These are phyloP conservation scores for Rhododendron ferrugineum DNA, from an alignment of 148 eudicot species.

Conservation along the genomic window DNA sequence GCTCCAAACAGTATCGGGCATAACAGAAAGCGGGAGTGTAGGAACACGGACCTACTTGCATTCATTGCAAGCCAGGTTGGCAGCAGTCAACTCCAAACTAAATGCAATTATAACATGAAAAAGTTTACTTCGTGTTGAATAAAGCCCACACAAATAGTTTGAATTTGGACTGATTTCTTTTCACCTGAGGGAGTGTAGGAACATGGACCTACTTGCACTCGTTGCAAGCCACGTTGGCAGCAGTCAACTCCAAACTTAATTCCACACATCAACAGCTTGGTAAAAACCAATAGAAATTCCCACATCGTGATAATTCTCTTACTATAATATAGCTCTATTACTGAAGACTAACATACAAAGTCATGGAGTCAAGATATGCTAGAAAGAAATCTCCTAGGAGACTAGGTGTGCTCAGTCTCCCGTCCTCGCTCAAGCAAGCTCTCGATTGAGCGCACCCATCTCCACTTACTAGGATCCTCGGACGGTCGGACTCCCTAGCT, in stretches of 20 bases:
- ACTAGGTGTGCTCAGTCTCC: not conserved
- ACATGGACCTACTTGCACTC: not conserved
- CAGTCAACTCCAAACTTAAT: not conserved
- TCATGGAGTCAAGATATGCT: not conserved
- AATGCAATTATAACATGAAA: not conserved
- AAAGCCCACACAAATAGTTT: not conserved
- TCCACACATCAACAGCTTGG: not conserved
- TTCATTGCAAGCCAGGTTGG: no score
- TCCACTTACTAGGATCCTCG: not conserved
- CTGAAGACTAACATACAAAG: not conserved
- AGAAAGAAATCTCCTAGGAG: not conserved
- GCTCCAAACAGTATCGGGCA: not conserved
- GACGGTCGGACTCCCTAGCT: not conserved
- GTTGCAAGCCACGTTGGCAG: not conserved
- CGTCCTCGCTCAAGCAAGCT: not conserved
- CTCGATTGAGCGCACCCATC: not conserved
- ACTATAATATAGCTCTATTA: not conserved
- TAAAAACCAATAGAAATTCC: not conserved
- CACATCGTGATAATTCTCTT: not conserved
- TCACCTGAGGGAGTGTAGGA: not conserved
- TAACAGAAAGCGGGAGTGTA: not conserved
- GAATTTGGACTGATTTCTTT: not conserved
- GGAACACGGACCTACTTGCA: no score
- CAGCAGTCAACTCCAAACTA: not conserved
- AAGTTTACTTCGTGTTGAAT: not conserved